Base-by-base conservation (phyloP, 768 basidiomycete species). In the Favolaschia claudopus region DNA sequence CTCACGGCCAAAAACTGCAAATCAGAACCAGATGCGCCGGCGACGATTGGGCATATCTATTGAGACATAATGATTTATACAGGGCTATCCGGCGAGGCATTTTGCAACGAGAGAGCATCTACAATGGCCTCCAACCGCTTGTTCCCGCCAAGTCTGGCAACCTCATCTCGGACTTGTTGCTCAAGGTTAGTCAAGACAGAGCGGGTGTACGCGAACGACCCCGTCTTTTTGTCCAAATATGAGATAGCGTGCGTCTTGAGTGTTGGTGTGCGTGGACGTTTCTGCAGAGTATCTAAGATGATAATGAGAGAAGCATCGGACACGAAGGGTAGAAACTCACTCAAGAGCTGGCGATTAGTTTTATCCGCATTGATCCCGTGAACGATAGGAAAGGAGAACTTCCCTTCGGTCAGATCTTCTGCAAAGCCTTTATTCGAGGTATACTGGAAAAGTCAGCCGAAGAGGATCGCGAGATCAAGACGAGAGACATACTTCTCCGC, bases 401-500 rank as follows among this genome's bases (percentile, higher is more conserved):
- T 50, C 19, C 36, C 36, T n/a, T 50, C 48, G 3, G 36, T 37
- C 15, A 50, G 9, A 15, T 50, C 48, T 50, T 50, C 48, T 3
- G 48, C 48, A 15, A 38, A 38, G 2, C 48, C 48, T 29, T 50
- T 50, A 27, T 20, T 38, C 4, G 36, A 8, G 7, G 48, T 12
- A 19, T 50, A 50, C 48, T 50, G 17, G n/a, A n/a, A n/a, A n/a
- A n/a, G n/a, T n/a, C n/a, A n/a, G n/a, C n/a, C n/a, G n/a, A n/a
- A n/a, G n/a, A n/a, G n/a, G n/a, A n/a, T n/a, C n/a, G n/a, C n/a
- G n/a, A n/a, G n/a, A n/a, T n/a, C n/a, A 12, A 19, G 14, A 27
- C 17, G 31, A 24, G 27, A 48, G 8, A 47, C 77, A 22, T 66
- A 94, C 95, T 80, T 95, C 87, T 17, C 84, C 83, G 44, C 92